A percentile compares a stretch with the other conserved stretches of the same genome.
These are phyloP conservation scores for Saccharum hybrid DNA, from an alignment of 202 grass and related monocot genomes.

Conservation along the genomic window DNA sequence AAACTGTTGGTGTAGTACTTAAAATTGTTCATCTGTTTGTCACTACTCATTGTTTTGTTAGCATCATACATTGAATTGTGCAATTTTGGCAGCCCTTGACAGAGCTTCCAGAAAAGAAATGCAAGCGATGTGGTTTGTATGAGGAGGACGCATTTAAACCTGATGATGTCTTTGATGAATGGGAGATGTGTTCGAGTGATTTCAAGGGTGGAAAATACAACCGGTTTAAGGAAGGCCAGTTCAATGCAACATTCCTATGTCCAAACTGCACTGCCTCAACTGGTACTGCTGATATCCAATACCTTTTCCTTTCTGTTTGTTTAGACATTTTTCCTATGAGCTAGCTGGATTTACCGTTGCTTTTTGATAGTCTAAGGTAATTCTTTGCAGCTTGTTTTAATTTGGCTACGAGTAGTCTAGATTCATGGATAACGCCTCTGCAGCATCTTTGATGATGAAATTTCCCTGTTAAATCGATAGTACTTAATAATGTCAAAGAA, in stretches of 20 bases:
- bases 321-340: background rate
- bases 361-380: slow-evolving; percentile 5
- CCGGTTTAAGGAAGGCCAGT: slow-evolving; percentile 65
- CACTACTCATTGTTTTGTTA: background rate
- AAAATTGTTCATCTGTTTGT: background rate
- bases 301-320: slow-evolving; percentile 10
- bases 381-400: background rate
- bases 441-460: background rate
- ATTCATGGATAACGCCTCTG: background rate
- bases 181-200: slow-evolving; percentile 88
- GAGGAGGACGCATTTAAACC: slow-evolving; percentile 57
- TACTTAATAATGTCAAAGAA: background rate
- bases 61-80: slow-evolving; percentile 20
- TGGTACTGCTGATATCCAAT: slow-evolving; percentile 48
- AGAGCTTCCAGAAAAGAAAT: slow-evolving; percentile 90
- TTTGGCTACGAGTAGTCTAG: background rate
- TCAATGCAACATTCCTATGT: slow-evolving; percentile 90
- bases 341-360: background rate
- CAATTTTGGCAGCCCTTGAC: slow-evolving; percentile 74
- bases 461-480: background rate
- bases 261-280: slow-evolving; percentile 61
- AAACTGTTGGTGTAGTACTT: slow-evolving; percentile 1
- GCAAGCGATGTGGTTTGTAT: slow-evolving; percentile 93
- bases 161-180: slow-evolving; percentile 91
- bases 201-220: slow-evolving; percentile 76